phyloP scores from a whole-genome alignment of 2,329 filamentous ascomycete genomes.

The Talaromyces rugulosus region DNA sequence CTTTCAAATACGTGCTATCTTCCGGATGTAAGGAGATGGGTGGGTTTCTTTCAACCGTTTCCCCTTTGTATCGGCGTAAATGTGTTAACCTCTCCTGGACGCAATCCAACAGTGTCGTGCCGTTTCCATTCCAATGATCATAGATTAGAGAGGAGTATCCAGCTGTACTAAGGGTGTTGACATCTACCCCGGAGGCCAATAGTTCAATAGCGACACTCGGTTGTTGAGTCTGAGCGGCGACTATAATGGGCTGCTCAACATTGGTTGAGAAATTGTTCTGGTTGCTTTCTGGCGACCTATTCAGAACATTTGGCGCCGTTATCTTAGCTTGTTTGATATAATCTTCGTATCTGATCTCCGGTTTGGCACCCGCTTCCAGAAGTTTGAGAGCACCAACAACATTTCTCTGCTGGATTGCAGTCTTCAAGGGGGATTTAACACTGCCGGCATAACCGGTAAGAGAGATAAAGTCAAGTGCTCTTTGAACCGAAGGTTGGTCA shows the following conservation, averaged over 20 bases:
- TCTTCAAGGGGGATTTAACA: conserved; percentile 49
- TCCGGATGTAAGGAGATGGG: conserved; percentile 32
- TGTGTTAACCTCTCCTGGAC: conserved; percentile 51
- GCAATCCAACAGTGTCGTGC: conserved; percentile 55
- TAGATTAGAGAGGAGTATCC: conserved; percentile 21
- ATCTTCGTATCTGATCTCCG: conserved; percentile 56
- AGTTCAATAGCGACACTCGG: conserved; percentile 55
- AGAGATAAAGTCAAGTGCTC: conserved; percentile 63
- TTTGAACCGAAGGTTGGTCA: conserved; percentile 58
- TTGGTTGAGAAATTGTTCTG: conserved; percentile 44
- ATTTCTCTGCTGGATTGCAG: conserved; percentile 55
- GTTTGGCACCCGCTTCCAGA: conserved; percentile 58
- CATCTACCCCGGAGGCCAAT: conserved; percentile 61
- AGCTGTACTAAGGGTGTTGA: conserved; percentile 53
- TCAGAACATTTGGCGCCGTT: conserved; percentile 12
- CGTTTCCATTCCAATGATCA: neutral
- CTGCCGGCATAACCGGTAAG: conserved; percentile 32
- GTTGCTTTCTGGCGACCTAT: conserved; percentile 47
- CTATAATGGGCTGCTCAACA: conserved; percentile 62
- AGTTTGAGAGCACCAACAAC: conserved; percentile 52
- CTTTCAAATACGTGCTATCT: conserved; percentile 48
- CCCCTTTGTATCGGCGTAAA: conserved; percentile 45
- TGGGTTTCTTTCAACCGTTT: conserved; percentile 19
- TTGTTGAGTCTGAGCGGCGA: conserved; percentile 53
- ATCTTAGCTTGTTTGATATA: conserved; percentile 26